phyloP scores from a whole-genome alignment of 2,329 filamentous ascomycete genomes.

The Alternaria brassicicola region DNA sequence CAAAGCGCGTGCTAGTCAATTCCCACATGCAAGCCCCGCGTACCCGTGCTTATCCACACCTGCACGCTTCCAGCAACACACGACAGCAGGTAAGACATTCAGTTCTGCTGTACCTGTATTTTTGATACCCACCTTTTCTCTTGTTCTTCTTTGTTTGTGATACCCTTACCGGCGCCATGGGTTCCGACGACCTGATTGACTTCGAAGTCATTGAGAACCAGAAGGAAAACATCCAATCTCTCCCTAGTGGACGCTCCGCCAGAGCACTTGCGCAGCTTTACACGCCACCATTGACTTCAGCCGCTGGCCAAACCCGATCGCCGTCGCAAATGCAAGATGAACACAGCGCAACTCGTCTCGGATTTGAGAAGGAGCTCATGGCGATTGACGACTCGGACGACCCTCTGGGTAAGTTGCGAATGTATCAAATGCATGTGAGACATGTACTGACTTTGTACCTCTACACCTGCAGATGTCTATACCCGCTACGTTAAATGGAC shows the following conservation, averaged over 20 bases:
- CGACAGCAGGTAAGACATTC: slow-evolving; percentile 23
- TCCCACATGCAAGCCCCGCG: slow-evolving; percentile 27
- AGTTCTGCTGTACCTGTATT: slow-evolving; percentile 1
- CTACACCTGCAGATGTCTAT: slow-evolving; percentile 69
- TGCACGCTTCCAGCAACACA: slow-evolving; percentile 24
- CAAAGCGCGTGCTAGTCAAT: slow-evolving; percentile 24
- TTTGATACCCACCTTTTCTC: slow-evolving; percentile 15
- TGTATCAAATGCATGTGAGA: not conserved
- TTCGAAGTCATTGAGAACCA: slow-evolving; percentile 96
- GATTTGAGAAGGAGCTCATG: slow-evolving; percentile 84
- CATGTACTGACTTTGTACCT: not conserved
- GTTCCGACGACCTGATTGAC: slow-evolving; percentile 57
- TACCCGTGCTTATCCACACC: slow-evolving; percentile 14
- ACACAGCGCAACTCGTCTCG: slow-evolving; percentile 78
- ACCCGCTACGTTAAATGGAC: slow-evolving; percentile 98
- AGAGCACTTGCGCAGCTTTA: slow-evolving; percentile 84
- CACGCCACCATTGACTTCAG: slow-evolving; percentile 63
- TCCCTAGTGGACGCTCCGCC: slow-evolving; percentile 87
- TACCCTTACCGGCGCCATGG: slow-evolving; percentile 47
- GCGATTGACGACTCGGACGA: slow-evolving; percentile 87
- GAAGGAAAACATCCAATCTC: slow-evolving; percentile 96
- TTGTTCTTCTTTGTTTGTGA: slow-evolving; percentile 33
- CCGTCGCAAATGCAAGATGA: slow-evolving; percentile 76
- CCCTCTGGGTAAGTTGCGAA: slow-evolving; percentile 63
- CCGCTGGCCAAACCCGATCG: slow-evolving; percentile 54